Percentiles rank a stretch among this genome's conserved stretches.
phyloP scores from a whole-genome alignment of 2,329 filamentous ascomycete genomes.

The Huntiella savannae region DNA sequence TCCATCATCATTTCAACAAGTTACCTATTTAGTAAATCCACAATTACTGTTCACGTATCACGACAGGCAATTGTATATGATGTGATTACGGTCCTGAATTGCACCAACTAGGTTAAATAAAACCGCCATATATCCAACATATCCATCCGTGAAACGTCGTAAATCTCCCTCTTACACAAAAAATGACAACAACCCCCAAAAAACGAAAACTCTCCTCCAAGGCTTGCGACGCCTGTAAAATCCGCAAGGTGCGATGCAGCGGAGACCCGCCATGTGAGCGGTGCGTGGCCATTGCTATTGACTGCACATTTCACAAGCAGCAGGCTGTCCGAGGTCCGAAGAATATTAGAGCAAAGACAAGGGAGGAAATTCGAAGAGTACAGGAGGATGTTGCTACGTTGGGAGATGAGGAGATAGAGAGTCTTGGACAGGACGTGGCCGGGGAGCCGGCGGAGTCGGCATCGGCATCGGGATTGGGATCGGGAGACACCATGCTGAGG shows the following conservation, averaged over 20 bases:
- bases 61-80: too few relatives aligned
- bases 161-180: background rate
- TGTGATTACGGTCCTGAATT: too few relatives aligned
- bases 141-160: background rate
- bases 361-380: constrained; percentile 21
- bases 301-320: constrained; percentile 30
- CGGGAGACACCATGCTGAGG: background rate
- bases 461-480: too few relatives aligned
- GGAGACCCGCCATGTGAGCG: constrained; percentile 27
- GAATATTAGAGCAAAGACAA: constrained; percentile 25
- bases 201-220: constrained; percentile 9
- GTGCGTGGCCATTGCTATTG: constrained; percentile 25
- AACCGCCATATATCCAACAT: background rate
- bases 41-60: too few relatives aligned
- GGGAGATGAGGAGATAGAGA: background rate
- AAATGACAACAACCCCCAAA: background rate
- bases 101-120: too few relatives aligned
- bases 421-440: too few relatives aligned
- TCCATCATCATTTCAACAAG: too few relatives aligned
- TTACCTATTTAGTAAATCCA: too few relatives aligned
- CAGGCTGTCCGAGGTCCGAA: constrained; percentile 27
- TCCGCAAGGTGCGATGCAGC: constrained; percentile 32
- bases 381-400: background rate
- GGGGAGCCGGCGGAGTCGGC: too few relatives aligned
- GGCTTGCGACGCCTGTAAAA: constrained; percentile 33